Evolutionary conservation across 2,329 filamentous ascomycete species (phyloP), one percentile per base, ranked within the genome.

Genomic region (Alternaria triticimaculans): DNA sequence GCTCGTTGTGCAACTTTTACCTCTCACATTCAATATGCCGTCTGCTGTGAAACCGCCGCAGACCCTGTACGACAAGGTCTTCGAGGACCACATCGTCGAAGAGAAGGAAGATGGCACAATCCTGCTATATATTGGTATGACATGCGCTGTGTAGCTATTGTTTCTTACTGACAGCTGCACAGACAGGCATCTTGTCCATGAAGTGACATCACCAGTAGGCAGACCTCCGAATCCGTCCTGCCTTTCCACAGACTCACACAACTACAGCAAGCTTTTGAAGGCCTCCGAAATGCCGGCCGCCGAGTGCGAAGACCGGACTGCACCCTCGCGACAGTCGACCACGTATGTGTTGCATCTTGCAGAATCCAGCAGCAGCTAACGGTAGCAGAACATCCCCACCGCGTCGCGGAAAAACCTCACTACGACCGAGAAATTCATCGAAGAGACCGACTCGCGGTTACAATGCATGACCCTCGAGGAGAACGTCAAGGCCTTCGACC

Each of bases 31-130:
- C 85, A 89, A 80, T 74, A 96, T 97, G 93, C 93, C 93, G 79
- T 87, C 86, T 78, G 88, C 88, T 73, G 89, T 91, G 72, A 85
- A 86, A 80, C 87, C 86, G 69, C 93, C 92, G 59, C 90, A 90
- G 82, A 97, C 94, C 74, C 87, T 97, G 78, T 98, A 98, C 84
- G 95, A 98, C 87, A 98, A 98, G 89, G 94, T 98, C 82, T 91
- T 98, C 76, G 89, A 93, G 75, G 91, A 91, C 84, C 96, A 99
- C 82, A 91, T 98, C 76, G 94, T 99, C 78, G 93, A 97, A 77
- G 92, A 97, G 88, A 93, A 94, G 87, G 88, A 93, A 60, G 95
- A 98, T 83, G 95, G 95, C 82, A 97, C 94, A 62, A 86, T 96
- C 75, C 85, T 97, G 69, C 87, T 98, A 63, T 98, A 98, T 81